Percentiles rank a stretch among this genome's conserved stretches.
Conservation (phyloP, 257 asterid species). For the Henckelia pumila region DNA sequence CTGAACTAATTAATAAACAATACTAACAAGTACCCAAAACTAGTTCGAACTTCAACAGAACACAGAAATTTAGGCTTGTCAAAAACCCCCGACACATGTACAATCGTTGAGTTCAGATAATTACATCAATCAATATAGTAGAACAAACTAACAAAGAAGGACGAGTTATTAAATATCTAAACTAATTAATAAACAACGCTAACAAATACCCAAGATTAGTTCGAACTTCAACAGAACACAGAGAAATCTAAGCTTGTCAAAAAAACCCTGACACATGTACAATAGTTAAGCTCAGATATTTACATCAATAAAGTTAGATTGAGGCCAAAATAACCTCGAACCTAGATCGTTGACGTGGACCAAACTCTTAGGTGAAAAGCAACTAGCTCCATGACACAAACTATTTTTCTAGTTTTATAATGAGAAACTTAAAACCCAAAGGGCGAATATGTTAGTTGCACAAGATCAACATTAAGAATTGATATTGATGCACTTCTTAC, state of each 20-base stretch:
- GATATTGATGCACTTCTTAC: background rate
- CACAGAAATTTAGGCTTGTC: background rate
- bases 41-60: no score
- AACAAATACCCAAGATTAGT: background rate
- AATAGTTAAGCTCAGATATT: background rate
- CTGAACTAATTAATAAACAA: background rate
- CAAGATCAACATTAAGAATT: no score
- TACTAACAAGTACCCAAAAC: no score
- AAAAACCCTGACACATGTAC: background rate
- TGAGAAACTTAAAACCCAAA: background rate
- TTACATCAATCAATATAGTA: background rate
- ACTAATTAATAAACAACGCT: background rate
- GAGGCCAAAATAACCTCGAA: background rate
- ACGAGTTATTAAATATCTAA: background rate
- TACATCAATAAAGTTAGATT: no score
- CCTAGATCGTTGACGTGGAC: background rate
- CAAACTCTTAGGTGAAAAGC: background rate
- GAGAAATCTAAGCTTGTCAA: background rate
- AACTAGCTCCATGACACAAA: background rate
- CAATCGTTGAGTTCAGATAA: background rate
- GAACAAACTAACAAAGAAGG: constrained; percentile 22
- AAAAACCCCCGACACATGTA: background rate
- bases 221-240: background rate
- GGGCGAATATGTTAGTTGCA: background rate
- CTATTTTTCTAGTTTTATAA: no score